These are phyloP conservation scores for Mycosphaerella arachidis DNA, from an alignment of 2,329 filamentous ascomycete genomes.

Conservation along the genomic window DNA sequence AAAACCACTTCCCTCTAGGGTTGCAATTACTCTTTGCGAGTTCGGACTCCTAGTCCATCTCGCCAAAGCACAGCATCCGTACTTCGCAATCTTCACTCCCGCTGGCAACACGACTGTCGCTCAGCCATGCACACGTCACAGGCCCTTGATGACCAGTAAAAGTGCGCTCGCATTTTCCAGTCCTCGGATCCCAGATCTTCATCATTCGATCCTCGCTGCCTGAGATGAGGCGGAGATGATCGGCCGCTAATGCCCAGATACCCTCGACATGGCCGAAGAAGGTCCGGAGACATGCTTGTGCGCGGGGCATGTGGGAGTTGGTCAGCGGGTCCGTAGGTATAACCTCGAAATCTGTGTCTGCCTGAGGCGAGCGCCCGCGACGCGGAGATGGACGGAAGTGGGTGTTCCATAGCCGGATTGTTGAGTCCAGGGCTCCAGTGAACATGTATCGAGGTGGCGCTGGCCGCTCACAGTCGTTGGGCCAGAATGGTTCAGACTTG, in stretches of 20 bases:
- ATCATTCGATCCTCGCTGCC: slow-evolving; percentile 92
- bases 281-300: slow-evolving; percentile 68
- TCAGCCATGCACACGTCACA: slow-evolving; percentile 87
- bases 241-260: slow-evolving; percentile 86
- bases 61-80: slow-evolving; percentile 51
- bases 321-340: slow-evolving; percentile 33
- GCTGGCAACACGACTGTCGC: slow-evolving; percentile 82
- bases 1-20: not conserved
- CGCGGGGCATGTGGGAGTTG: slow-evolving; percentile 32
- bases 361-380: slow-evolving; percentile 12
- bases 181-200: slow-evolving; percentile 91
- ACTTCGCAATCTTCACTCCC: slow-evolving; percentile 93
- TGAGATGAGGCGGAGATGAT: slow-evolving; percentile 80
- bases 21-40: not conserved
- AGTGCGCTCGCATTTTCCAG: slow-evolving; percentile 85
- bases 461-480: slow-evolving; percentile 58
- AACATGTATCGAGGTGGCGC: slow-evolving; percentile 86
- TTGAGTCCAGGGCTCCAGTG: slow-evolving; percentile 85
- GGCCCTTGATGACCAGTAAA: slow-evolving; percentile 87
- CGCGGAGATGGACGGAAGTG: slow-evolving; percentile 23
- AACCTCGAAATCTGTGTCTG: slow-evolving; percentile 16
- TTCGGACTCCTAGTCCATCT: slow-evolving; percentile 10
- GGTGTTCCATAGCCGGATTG: slow-evolving; percentile 89
- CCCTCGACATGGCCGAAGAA: slow-evolving; percentile 97
- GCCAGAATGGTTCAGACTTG: slow-evolving; percentile 49